Base-by-base conservation (phyloP, 306 rosid species). In the Begonia peltatifolia region DNA sequence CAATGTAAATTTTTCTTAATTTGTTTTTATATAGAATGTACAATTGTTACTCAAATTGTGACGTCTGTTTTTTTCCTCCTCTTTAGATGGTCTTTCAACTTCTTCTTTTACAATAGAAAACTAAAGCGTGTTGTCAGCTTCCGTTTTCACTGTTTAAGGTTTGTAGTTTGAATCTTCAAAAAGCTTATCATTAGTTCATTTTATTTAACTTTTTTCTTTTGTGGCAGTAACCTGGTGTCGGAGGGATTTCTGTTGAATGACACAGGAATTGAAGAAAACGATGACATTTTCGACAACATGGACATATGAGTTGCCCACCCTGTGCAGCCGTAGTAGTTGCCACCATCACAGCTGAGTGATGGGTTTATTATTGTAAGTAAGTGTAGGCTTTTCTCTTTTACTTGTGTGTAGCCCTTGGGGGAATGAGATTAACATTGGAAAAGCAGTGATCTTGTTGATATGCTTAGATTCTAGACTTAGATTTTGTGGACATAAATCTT, bases 11-110 rank as follows among this genome's bases (percentile, higher is more conserved):
- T 57, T 42, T 54, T 47, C 55, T 43, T 50, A 22, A 4, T 51
- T 17, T n/a, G 8, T 14, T 9, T 50, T 20, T 14, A 18, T 14
- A 16, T 30, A 3, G 17, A 25, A 49, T 50, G 41, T 38, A 17
- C 25, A 50, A 20, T 14, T 23, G 22, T 38, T 23, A 22, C 11
- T 14, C 52, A 47, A 15, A 61, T 23, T 15, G 35, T 51, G 25
- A 52, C 52, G 14, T 35, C 46, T 46, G n/a, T 35, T 20, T 12
- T 54, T 41, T 54, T 36, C 60, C 56, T 68, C 59, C 66, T 59
- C 60, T 63, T 23, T 81, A 90, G 95, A 60, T 90, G 99, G 99
- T 80, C 95, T 58, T 90, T 83, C 75, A 86, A 75, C 64, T 86
- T 86, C 81, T 81, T 90, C 69, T 90, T 90, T 75, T 90, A 86